These are phyloP conservation scores for Stagonosporopsis cucurbitacearum DNA, from an alignment of 2,329 filamentous ascomycete species.

Conservation along the genomic window DNA sequence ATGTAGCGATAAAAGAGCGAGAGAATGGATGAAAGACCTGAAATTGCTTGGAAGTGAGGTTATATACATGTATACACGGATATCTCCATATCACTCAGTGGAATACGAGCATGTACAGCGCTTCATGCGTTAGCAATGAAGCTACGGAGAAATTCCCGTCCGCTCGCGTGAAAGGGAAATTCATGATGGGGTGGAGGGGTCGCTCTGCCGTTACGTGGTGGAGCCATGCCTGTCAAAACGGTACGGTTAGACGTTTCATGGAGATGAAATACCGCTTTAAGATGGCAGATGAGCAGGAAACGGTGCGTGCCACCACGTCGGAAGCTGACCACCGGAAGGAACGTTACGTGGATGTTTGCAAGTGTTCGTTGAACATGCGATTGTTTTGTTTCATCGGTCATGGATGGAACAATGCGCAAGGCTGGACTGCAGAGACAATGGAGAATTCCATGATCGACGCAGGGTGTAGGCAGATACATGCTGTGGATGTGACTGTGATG, in stretches of 20 bases:
- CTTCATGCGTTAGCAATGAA: neutral
- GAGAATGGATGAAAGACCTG: neutral
- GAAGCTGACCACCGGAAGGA: neutral
- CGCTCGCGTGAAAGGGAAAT: neutral
- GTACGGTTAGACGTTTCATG: slow-evolving; percentile 10
- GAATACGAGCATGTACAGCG: neutral
- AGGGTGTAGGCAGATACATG: neutral
- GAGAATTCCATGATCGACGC: slow-evolving; percentile 1
- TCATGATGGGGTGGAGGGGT: neutral
- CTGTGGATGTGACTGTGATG: neutral
- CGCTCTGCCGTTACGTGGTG: slow-evolving; percentile 3
- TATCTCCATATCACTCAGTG: neutral
- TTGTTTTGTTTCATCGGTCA: neutral
- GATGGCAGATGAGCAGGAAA: neutral
- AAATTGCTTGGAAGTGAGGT: neutral
- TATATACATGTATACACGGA: neutral
- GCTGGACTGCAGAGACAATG: neutral
- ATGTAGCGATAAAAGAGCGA: slow-evolving; percentile 1
- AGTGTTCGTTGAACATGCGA: neutral
- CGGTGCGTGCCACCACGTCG: slow-evolving; percentile 1
- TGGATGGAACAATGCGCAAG: neutral
- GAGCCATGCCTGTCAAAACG: slow-evolving; percentile 2
- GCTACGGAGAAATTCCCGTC: neutral
- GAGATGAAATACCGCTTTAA: slow-evolving; percentile 2
- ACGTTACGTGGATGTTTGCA: neutral